Evolutionary conservation across 2,329 filamentous ascomycete genomes (phyloP).

Genomic region (Exutisphaerella laricina): DNA sequence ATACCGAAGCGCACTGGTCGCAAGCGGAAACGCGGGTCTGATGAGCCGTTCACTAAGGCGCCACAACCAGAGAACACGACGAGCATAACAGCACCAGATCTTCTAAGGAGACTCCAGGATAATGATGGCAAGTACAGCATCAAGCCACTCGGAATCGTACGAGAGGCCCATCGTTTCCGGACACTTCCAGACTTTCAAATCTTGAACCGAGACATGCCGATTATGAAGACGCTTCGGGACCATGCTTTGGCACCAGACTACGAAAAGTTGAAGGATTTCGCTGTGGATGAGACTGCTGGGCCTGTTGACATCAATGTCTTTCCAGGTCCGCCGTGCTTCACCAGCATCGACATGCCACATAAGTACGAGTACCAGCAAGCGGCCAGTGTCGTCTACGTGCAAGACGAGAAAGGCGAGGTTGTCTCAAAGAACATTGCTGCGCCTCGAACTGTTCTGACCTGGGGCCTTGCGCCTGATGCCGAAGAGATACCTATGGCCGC

Average conservation of each 20-base stretch:
- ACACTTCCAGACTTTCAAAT: conserved; percentile 77
- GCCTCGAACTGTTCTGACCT: conserved; percentile 36
- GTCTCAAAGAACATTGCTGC: conserved; percentile 44
- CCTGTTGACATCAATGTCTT: conserved; percentile 59
- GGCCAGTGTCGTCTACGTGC: conserved; percentile 61
- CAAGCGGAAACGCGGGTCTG: conserved; percentile 73
- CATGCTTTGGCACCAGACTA: conserved; percentile 64
- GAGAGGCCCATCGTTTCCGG: conserved; percentile 80
- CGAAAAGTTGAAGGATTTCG: conserved; percentile 58
- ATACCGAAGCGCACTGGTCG: conserved; percentile 82
- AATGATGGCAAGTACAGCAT: conserved; percentile 25
- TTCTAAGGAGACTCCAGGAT: conserved; percentile 30
- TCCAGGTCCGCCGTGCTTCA: conserved; percentile 28
- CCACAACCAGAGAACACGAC: conserved; percentile 5
- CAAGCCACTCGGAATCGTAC: conserved; percentile 51
- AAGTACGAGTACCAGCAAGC: conserved; percentile 80
- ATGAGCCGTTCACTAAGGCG: conserved; percentile 46
- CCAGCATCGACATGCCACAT: conserved; percentile 28
- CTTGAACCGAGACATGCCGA: conserved; percentile 39
- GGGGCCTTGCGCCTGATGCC: conserved; percentile 53
- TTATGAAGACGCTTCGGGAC: conserved; percentile 66
- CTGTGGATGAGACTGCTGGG: conserved; percentile 52
- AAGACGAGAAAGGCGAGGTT: conserved; percentile 54
- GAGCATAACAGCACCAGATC: conserved; percentile 25
- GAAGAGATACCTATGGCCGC: conserved; percentile 56